A percentile compares a stretch with the other conserved stretches of the same genome.
Conservation (phyloP, 306 rosid species). For the Glycine latifolia region DNA sequence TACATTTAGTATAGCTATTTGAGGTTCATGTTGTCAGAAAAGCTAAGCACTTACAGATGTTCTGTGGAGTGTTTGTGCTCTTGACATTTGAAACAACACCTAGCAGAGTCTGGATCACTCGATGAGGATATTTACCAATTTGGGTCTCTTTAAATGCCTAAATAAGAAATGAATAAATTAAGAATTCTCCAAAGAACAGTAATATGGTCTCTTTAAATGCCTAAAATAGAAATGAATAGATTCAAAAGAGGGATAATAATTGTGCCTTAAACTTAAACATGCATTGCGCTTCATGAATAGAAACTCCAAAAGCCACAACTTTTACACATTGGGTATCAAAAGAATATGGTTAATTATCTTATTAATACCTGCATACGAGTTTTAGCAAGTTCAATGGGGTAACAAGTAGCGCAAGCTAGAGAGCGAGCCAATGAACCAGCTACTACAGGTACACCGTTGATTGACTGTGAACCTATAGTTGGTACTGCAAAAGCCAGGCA, state of each 20-base stretch:
- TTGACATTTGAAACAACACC: conserved; percentile 73
- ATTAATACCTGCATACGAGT: conserved; percentile 96
- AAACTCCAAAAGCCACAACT: not conserved
- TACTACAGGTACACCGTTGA: conserved; percentile 63
- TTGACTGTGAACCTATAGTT: conserved; percentile 69
- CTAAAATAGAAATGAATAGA: conserved; percentile 45
- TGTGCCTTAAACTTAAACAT: not conserved
- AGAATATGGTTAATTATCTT: conserved; percentile 20
- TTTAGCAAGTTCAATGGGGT: conserved; percentile 98
- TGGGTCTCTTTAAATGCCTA: conserved; percentile 85
- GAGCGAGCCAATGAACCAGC: conserved; percentile 96
- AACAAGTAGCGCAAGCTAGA: conserved; percentile 91
- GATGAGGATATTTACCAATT: conserved; percentile 77
- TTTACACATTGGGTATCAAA: not conserved
- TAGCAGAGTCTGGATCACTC: conserved; percentile 81
- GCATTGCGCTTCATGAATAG: not conserved
- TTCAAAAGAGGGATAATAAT: conserved; percentile 14
- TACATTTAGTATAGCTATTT: conserved; percentile 19
- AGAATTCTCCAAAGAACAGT: not conserved
- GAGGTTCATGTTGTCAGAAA: conserved; percentile 27
- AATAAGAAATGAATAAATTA: not conserved
- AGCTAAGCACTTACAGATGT: conserved; percentile 61
- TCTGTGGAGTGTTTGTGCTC: conserved; percentile 57
- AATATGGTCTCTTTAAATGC: conserved; percentile 82
- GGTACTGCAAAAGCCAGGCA: conserved; percentile 96